A percentile compares a stretch with the other conserved stretches of the same genome.
Conservation (phyloP, 2,329 filamentous ascomycete genomes). For the Parafenestella ontariensis region DNA sequence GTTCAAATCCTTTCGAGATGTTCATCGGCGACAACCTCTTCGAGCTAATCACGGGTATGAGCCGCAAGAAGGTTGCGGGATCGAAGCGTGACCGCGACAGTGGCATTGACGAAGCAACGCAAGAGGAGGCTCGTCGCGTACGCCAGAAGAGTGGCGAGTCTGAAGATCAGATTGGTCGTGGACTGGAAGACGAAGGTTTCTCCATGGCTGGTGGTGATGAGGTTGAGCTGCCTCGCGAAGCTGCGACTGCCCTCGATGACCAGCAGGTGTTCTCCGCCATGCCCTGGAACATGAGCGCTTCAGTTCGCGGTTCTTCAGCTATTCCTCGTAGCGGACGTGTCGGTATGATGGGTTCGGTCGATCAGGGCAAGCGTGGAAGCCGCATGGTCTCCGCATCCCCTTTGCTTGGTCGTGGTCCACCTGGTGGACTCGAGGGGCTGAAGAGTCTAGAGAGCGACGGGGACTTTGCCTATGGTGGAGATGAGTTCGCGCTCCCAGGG, state of each 20-base stretch:
- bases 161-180: constrained; percentile 44
- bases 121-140: constrained; percentile 42
- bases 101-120: constrained; percentile 43
- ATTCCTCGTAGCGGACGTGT: constrained; percentile 51
- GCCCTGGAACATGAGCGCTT: constrained; percentile 71
- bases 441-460: constrained; percentile 40
- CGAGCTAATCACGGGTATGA: constrained; percentile 53
- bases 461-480: constrained; percentile 28
- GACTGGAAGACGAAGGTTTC: constrained; percentile 44
- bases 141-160: constrained; percentile 41
- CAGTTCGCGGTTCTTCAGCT: constrained; percentile 59
- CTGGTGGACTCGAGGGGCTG: constrained; percentile 35
- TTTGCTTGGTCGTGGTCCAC: constrained; percentile 60
- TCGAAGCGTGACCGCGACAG: constrained; percentile 46
- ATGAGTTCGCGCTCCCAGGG: constrained; percentile 23
- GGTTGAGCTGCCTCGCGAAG: constrained; percentile 75
- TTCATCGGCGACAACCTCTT: constrained; percentile 66
- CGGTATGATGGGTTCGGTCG: constrained; percentile 47
- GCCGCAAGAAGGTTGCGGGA: constrained; percentile 27
- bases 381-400: constrained; percentile 68
- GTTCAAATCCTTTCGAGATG: constrained; percentile 60
- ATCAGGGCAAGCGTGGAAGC: constrained; percentile 50
- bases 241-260: constrained; percentile 70
- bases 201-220: constrained; percentile 49
- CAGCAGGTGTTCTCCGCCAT: constrained; percentile 69